Conservation (phyloP, 495 filamentous ascomycete genomes). For the Penicillium psychrofluorescens region DNA sequence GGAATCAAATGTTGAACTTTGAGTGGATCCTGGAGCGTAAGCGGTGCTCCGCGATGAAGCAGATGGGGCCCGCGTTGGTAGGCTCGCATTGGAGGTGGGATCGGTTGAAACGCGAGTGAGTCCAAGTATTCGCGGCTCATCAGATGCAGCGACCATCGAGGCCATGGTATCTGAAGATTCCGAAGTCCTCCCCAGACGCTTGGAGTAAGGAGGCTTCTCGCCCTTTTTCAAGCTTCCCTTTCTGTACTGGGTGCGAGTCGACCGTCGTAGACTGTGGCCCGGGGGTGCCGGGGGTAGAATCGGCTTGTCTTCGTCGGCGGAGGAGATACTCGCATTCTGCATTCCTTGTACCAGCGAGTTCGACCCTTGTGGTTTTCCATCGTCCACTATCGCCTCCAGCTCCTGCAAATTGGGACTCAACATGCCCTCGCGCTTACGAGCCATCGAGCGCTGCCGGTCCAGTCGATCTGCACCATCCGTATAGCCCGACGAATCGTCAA, state of each 20-base stretch:
- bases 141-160: conserved; percentile 24
- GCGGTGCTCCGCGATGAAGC: conserved; percentile 15
- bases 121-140: conserved; percentile 47
- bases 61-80: conserved; percentile 21
- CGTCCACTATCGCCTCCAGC: conserved; percentile 72
- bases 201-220: conserved; percentile 69
- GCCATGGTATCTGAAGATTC: conserved; percentile 52
- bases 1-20: conserved; percentile 22
- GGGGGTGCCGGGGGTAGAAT: conserved; percentile 70
- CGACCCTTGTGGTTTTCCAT: conserved; percentile 52
- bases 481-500: conserved; percentile 71
- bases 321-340: conserved; percentile 40
- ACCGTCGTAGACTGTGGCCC: conserved; percentile 73
- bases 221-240: conserved; percentile 79
- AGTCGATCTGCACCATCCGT: conserved; percentile 83
- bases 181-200: conserved; percentile 54
- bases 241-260: conserved; percentile 87
- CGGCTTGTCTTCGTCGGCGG: conserved; percentile 69
- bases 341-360: conserved; percentile 25
- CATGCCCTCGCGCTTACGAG: conserved; percentile 41
- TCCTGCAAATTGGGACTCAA: conserved; percentile 57
- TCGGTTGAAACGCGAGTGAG: conserved; percentile 70
- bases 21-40: conserved; percentile 9
- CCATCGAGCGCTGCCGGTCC: conserved; percentile 64
- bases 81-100: conserved; percentile 44